Evolutionary conservation across 768 basidiomycete genomes (phyloP), one percentile per base, ranked within the genome.

Genomic region (Lentinula aciculospora): DNA sequence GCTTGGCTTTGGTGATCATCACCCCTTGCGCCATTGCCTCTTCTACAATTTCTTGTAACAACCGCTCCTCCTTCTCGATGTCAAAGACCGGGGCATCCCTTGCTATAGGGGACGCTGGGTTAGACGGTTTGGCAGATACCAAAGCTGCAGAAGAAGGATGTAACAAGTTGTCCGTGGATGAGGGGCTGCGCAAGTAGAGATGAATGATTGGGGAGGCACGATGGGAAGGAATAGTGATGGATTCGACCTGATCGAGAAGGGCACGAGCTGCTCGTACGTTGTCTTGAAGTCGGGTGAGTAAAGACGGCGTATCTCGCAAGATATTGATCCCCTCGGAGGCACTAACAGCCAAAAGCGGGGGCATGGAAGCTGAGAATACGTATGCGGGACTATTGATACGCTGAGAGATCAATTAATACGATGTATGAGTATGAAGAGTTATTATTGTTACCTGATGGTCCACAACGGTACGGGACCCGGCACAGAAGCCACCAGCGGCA

Each of bases 351-450:
- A 98, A 85, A 42, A 95, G 80, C 2, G 92, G 83, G 0, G 97
- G 97, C 76, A 96, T 85, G 2, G 96, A 86, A 17, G 97, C 97
- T 1, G 96, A 97, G 77, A 94, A 99, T 59, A 99, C 94, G 69
- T 93, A 96, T 0, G 94, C 85, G 3, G 93, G 86, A 15, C 92
- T 93, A 68, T 98, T 98, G 81, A 96, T 97, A 46, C 94, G 94
- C 84, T 97, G 65, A 32, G 50, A 31, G 31, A 44, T 9, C 15
- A 10, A 37, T 49, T 47, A 60, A 44, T 48, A 27, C 40, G 8
- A 28, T 23, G 54, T 21, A 25, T 28, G 21, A 3, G 3, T 21
- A 17, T 17, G 23, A 3, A 13, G 2, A 6, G 23, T n/a, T n/a
- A 1, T 25, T 9, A 32, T 29, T 53, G 72, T 21, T 63, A 89